A percentile compares a stretch with the other conserved stretches of the same genome.
Evolutionary conservation across 768 basidiomycete genomes (phyloP).

Genomic region (Zangia roseola): DNA sequence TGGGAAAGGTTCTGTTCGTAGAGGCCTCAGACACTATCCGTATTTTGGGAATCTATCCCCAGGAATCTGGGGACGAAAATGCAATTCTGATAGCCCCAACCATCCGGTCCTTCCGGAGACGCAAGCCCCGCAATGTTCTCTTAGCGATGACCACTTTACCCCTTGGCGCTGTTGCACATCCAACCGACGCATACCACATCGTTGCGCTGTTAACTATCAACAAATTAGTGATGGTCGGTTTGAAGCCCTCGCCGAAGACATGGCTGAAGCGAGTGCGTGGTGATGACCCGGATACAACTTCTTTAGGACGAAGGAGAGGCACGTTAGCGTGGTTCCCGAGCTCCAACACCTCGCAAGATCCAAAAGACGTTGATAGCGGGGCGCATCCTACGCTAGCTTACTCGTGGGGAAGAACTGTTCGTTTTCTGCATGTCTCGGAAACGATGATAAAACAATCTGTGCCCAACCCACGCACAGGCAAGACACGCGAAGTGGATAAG

Average conservation of each 20-base stretch:
- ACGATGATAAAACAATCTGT: slow-evolving; percentile 48
- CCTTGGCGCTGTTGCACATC: slow-evolving; percentile 67
- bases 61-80: slow-evolving; percentile 30
- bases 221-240: slow-evolving; percentile 89
- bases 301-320: slow-evolving; percentile 55
- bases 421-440: slow-evolving; percentile 67
- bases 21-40: slow-evolving; percentile 93
- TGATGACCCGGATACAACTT: slow-evolving; percentile 40
- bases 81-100: slow-evolving; percentile 12
- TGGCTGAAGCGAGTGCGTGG: slow-evolving; percentile 79
- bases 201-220: slow-evolving; percentile 85
- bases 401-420: slow-evolving; percentile 75
- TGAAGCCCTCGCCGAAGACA: slow-evolving; percentile 89
- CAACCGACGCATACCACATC: slow-evolving; percentile 76
- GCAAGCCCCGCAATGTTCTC: slow-evolving; percentile 60
- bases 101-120: slow-evolving; percentile 38
- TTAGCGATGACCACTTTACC: slow-evolving; percentile 83
- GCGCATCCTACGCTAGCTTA: slow-evolving; percentile 73
- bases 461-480: slow-evolving; percentile 57
- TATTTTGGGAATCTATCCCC: slow-evolving; percentile 89
- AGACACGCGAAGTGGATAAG: slow-evolving; percentile 54
- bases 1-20: slow-evolving; percentile 92
- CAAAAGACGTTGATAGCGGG: slow-evolving; percentile 18
- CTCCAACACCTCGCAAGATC: slow-evolving; percentile 30
- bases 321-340: slow-evolving; percentile 84